phyloP scores from a whole-genome alignment of 2,329 filamentous ascomycete genomes.

The Aureobasidium sp. region DNA sequence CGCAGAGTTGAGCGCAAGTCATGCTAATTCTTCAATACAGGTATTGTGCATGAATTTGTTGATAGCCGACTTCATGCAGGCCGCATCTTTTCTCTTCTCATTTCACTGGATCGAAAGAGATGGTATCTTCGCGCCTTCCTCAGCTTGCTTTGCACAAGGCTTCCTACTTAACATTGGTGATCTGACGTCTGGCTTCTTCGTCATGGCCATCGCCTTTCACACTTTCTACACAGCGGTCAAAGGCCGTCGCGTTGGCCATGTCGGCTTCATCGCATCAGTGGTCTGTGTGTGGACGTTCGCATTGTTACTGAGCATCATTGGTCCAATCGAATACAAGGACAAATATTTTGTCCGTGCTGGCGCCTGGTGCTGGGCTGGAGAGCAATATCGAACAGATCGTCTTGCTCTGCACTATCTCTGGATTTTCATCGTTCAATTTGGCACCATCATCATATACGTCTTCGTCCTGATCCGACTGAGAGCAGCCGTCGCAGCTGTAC shows the following conservation, averaged over 20 bases:
- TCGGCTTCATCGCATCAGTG: slow-evolving; percentile 44
- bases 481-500: slow-evolving; percentile 21
- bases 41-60: slow-evolving; percentile 36
- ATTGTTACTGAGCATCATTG: slow-evolving; percentile 49
- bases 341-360: slow-evolving; percentile 55
- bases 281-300: slow-evolving; percentile 50
- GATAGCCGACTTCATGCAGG: slow-evolving; percentile 59
- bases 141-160: slow-evolving; percentile 55
- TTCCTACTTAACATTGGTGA: slow-evolving; percentile 61
- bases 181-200: slow-evolving; percentile 58
- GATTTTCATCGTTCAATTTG: slow-evolving; percentile 51
- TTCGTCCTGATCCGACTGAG: slow-evolving; percentile 23
- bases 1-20: background rate
- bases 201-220: slow-evolving; percentile 56
- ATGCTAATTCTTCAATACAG: background rate
- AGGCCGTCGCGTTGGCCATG: slow-evolving; percentile 45
- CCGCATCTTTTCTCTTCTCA: slow-evolving; percentile 55
- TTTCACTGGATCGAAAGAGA: slow-evolving; percentile 49
- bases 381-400: slow-evolving; percentile 46
- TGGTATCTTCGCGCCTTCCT: slow-evolving; percentile 45
- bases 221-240: slow-evolving; percentile 57
- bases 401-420: slow-evolving; percentile 57
- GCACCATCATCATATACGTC: slow-evolving; percentile 44
- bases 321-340: slow-evolving; percentile 19
- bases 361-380: slow-evolving; percentile 61